Evolutionary conservation across 495 filamentous ascomycete species (phyloP), one percentile per base, ranked within the genome.

Genomic region (Neurospora tetrasperma): DNA sequence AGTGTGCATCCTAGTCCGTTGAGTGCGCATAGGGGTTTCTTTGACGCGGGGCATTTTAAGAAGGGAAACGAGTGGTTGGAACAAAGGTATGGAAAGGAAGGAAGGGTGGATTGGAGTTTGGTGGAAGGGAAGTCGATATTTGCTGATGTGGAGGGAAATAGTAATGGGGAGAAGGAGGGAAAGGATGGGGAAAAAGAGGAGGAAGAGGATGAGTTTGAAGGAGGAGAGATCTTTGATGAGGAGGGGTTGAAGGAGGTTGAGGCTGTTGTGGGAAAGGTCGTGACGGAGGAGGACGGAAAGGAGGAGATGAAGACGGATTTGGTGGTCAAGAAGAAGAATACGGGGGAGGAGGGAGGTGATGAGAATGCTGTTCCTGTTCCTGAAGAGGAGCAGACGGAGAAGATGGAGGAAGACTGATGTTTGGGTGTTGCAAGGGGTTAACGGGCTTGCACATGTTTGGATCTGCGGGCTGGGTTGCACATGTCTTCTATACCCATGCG

Each of bases 1-100:
- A 91, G 89, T 75, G 93, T 92, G 71, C 96, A 99, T 84, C 96
- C 96, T 3, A 97, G 93, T 82, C 96, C 96, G 62, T 79, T 97
- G 73, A 94, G 92, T 81, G 96, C 96, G 3, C 75, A 78, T 10
- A 83, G 86, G 42, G 96, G 96, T 42, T 99, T 93, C 84, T 94
- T 96, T 76, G 87, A 90, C 69, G 95, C 93, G 74, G 90, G 89
- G 0, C 96, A 98, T 82, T 99, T 97, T 80, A 90, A 86, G 75
- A 89, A 90, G 82, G 90, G 93, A 71, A 98, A 99, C 78, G 92
- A 94, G 76, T 99, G 96, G 95, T 84, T 99, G 42, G 84, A 85
- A 71, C 76, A 84, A 74, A 83, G 90, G 70, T 97, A 98, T 82
- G 96, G 96, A 2, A 84, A 85, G 42, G 90, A 89, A 6, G 89